Evolutionary conservation across 2,329 filamentous ascomycete genomes (phyloP).

Genomic region (Fusarium neocosmosporiellum): DNA sequence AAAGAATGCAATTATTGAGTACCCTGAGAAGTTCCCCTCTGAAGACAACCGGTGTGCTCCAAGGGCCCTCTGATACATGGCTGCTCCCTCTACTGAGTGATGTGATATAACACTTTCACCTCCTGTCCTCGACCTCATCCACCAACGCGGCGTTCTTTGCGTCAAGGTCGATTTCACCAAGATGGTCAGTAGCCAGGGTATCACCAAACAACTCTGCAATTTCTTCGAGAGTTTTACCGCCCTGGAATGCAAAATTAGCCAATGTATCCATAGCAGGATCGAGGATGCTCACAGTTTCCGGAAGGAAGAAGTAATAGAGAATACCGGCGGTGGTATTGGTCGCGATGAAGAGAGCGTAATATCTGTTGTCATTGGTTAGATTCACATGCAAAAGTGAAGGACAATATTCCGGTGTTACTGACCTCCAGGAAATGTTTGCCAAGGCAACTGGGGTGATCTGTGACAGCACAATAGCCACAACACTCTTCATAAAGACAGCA

Average conservation of each 20-base stretch:
- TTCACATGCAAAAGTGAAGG: neutral
- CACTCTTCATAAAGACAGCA: conserved; percentile 40
- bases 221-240: neutral
- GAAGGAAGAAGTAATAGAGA: neutral
- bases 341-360: neutral
- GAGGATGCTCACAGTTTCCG: neutral
- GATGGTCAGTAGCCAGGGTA: neutral
- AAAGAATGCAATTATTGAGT: neutral
- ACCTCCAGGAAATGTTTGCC: conserved; percentile 3
- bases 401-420: neutral
- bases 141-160: neutral
- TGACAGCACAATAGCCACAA: conserved; percentile 45
- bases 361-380: neutral
- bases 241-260: neutral
- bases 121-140: neutral
- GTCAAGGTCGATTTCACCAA: neutral
- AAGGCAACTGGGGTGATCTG: conserved; percentile 43
- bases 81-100: neutral
- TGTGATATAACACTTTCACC: neutral
- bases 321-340: neutral
- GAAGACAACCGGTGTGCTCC: neutral
- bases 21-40: neutral
- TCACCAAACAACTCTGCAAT: neutral
- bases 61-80: neutral
- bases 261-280: neutral